Evolutionary conservation across 805 yeast genomes (phyloP).

Genomic region (Henningerozyma blattae): DNA sequence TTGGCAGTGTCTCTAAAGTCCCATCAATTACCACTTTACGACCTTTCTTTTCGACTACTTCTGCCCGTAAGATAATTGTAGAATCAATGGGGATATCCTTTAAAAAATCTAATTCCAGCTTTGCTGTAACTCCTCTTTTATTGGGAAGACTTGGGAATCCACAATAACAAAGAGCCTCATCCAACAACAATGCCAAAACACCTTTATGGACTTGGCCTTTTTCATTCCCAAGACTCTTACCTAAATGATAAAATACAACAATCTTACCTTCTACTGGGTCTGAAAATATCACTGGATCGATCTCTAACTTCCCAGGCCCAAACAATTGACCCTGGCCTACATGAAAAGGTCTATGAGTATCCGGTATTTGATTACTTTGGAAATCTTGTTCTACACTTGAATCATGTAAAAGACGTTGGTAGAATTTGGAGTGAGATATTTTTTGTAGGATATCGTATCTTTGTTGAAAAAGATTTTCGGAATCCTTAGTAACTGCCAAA

Average conservation of each 20-base stretch:
- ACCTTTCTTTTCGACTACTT: slow-evolving; percentile 55
- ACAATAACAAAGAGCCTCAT: slow-evolving; percentile 74
- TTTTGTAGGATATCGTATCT: slow-evolving; percentile 17
- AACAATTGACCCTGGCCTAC: slow-evolving; percentile 62
- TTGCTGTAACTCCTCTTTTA: slow-evolving; percentile 82
- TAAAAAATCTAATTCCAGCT: slow-evolving; percentile 47
- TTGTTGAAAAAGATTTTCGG: too few relatives aligned
- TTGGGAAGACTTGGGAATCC: slow-evolving; percentile 78
- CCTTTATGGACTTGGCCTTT: slow-evolving; percentile 78
- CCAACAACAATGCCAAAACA: slow-evolving; percentile 62
- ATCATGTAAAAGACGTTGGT: slow-evolving; percentile 12
- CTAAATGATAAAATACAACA: slow-evolving; percentile 60
- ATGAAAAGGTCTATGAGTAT: slow-evolving; percentile 47
- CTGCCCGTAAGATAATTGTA: slow-evolving; percentile 55
- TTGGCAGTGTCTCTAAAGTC: slow-evolving; percentile 31
- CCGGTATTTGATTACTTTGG: slow-evolving; percentile 40
- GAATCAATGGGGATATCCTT: slow-evolving; percentile 40
- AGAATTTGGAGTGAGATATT: slow-evolving; percentile 9
- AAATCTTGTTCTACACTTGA: slow-evolving; percentile 9
- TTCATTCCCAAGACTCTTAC: slow-evolving; percentile 49
- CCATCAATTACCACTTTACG: slow-evolving; percentile 78
- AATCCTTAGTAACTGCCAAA: slow-evolving; percentile 7
- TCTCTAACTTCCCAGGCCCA: slow-evolving; percentile 55
- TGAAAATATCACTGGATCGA: slow-evolving; percentile 62
- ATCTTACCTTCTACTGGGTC: slow-evolving; percentile 40